Evolutionary conservation across 495 filamentous ascomycete genomes (phyloP).

Genomic region (Trichocladium uniseriatum): DNA sequence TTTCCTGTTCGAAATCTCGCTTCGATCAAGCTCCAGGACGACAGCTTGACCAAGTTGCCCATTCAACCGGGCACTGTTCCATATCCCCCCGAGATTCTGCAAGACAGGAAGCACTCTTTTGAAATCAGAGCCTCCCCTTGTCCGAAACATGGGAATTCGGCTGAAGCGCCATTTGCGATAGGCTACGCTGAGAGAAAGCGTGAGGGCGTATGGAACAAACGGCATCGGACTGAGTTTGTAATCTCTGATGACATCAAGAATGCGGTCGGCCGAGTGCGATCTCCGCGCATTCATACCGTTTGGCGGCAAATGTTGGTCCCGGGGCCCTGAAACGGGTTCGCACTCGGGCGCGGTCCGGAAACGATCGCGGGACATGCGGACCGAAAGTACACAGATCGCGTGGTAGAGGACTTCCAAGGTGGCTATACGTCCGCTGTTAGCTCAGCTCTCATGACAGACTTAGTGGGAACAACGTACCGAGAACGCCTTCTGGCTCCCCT

Average conservation of each 20-base stretch:
- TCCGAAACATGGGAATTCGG: slow-evolving; percentile 52
- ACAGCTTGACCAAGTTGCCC: slow-evolving; percentile 43
- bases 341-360: slow-evolving; percentile 20
- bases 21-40: slow-evolving; percentile 14
- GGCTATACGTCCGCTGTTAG: slow-evolving; percentile 26
- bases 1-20: neutral
- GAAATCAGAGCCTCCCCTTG: slow-evolving; percentile 51
- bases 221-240: slow-evolving; percentile 49
- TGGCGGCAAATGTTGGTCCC: slow-evolving; percentile 42
- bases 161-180: slow-evolving; percentile 64
- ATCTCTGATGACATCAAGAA: slow-evolving; percentile 50
- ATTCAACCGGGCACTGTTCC: slow-evolving; percentile 55
- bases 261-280: slow-evolving; percentile 54
- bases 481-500: slow-evolving; percentile 28
- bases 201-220: slow-evolving; percentile 58
- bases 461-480: slow-evolving; percentile 33
- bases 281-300: slow-evolving; percentile 49
- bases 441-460: neutral
- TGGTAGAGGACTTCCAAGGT: slow-evolving; percentile 64
- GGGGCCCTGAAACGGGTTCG: slow-evolving; percentile 19
- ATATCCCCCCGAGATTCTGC: slow-evolving; percentile 45
- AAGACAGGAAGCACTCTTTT: slow-evolving; percentile 49
- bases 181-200: slow-evolving; percentile 57
- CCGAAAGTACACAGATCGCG: slow-evolving; percentile 54
- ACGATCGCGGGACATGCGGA: slow-evolving; percentile 27